Percentiles rank a stretch among this genome's conserved stretches.
Conservation (phyloP, 371 early-diverging fungal genomes). For the Dentiscutata heterogama region DNA sequence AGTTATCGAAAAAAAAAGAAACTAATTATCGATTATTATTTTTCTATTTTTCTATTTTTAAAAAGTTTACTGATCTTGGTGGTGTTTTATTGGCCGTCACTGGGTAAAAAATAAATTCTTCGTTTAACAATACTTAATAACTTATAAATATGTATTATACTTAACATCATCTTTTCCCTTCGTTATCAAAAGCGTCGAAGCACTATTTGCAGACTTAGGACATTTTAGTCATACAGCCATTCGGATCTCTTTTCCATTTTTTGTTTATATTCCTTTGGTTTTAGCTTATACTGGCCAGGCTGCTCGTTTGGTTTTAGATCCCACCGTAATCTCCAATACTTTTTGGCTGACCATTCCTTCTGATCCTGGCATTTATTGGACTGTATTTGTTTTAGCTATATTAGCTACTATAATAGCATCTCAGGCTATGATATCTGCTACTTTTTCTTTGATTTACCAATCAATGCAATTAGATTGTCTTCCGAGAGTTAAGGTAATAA, state of each 20-base stretch:
- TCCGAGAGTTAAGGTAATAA: conserved; percentile 58
- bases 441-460: conserved; percentile 66
- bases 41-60: not conserved
- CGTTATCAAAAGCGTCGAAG: conserved; percentile 51
- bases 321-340: conserved; percentile 47
- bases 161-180: too few relatives aligned
- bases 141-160: too few relatives aligned
- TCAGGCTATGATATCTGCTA: conserved; percentile 66
- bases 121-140: too few relatives aligned
- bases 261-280: conserved; percentile 52
- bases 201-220: conserved; percentile 65
- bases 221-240: conserved; percentile 59
- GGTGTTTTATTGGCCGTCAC: conserved; percentile 59
- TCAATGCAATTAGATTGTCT: conserved; percentile 65
- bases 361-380: conserved; percentile 45
- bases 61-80: conserved; percentile 54
- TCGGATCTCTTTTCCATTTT: conserved; percentile 54
- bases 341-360: conserved; percentile 39
- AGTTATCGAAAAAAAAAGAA: too few relatives aligned
- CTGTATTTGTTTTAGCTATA: conserved; percentile 59
- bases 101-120: conserved; percentile 47
- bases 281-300: conserved; percentile 60
- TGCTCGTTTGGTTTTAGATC: conserved; percentile 54
- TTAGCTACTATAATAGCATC: conserved; percentile 68
- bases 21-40: too few relatives aligned